These are phyloP conservation scores for Crithidia bombi DNA, from an alignment of 208 protist species.

Conservation along the genomic window DNA sequence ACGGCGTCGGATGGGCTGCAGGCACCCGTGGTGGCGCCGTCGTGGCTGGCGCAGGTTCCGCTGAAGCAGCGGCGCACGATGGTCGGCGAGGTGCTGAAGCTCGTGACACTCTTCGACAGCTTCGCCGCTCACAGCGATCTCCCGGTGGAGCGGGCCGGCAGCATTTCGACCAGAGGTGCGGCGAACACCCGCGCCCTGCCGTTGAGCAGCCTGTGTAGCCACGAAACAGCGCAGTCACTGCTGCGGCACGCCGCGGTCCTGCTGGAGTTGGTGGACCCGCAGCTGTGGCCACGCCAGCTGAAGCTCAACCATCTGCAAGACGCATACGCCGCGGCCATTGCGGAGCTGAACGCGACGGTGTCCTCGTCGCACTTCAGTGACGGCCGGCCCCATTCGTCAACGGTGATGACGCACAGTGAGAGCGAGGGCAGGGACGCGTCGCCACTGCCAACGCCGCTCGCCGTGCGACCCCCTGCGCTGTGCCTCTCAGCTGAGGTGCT, in stretches of 20 bases:
- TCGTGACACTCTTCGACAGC: slow-evolving; percentile 76
- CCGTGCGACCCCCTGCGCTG: slow-evolving; percentile 11
- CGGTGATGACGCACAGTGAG: slow-evolving; percentile 7
- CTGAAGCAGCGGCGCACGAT: slow-evolving; percentile 45
- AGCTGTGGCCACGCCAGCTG: slow-evolving; percentile 30
- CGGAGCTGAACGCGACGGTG: slow-evolving; percentile 25
- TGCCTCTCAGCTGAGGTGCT: slow-evolving; percentile 22
- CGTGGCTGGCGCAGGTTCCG: slow-evolving; percentile 57
- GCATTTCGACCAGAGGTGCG: slow-evolving; percentile 53
- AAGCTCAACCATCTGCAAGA: slow-evolving; percentile 27
- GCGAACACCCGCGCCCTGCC: slow-evolving; percentile 37
- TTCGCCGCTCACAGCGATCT: slow-evolving; percentile 79
- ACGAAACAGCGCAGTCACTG: slow-evolving; percentile 35
- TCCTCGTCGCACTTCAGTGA: slow-evolving; percentile 15
- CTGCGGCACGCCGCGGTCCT: slow-evolving; percentile 27
- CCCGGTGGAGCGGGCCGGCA: slow-evolving; percentile 42
- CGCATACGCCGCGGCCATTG: slow-evolving; percentile 20
- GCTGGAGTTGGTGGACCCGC: slow-evolving; percentile 30
- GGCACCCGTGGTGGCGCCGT: slow-evolving; percentile 16
- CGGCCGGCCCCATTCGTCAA: slow-evolving; percentile 3
- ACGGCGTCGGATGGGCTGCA: background rate
- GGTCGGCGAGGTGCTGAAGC: slow-evolving; percentile 53
- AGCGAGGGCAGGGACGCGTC: slow-evolving; percentile 11
- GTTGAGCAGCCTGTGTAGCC: slow-evolving; percentile 49
- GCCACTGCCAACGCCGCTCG: background rate